Evolutionary conservation across 805 yeast genomes (phyloP), one percentile per base, ranked within the genome.

Genomic region (Wickerhamiella shivajii): DNA sequence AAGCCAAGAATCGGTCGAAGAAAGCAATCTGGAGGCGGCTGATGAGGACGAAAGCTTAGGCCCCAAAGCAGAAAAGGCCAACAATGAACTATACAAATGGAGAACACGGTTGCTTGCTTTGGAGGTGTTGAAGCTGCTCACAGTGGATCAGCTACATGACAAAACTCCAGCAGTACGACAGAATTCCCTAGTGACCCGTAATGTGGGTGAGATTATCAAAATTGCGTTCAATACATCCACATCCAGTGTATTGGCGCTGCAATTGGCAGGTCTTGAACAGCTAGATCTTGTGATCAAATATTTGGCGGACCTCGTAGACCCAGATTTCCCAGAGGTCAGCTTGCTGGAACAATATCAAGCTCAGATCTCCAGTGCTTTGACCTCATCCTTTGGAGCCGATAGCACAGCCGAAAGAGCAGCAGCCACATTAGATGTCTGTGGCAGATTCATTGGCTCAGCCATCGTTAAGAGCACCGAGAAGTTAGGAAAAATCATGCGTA

Each of bases 291-390:
- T 79, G 2, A 59, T 90, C 19, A 64, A 60, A 6, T 56, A 67
- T 1, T 77, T 70, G 53, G 74, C 83, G 1, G 63, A 64, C 17
- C 54, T 72, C 31, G 66, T 61, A 8, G 94, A 79, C 49, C 83
- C 87, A 0, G 66, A 78, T 18, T 76, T 74, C 44, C 76, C 80
- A 0, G 72, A 74, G 3, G 67, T 68, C 11, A 68, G 87, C 0
- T 63, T 84, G 7, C 57, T 87, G 27, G 93, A 80, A 43, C 96
- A 85, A 54, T 93, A 79, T 47, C 95, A 90, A 47, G 97, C 97
- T 0, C 95, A 83, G 45, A 80, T 90, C 7, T 75, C 80, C 7
- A 76, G 93, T 38, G 93, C 97, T 0, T 62, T 87, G 36, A 68
- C 83, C 31, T 94, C 96, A 0, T 81, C 93, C 8, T 87, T 90